Base-by-base conservation (phyloP, 1,284 basidiomycete genomes). In the Anthracocystis panici-leucophaei region DNA sequence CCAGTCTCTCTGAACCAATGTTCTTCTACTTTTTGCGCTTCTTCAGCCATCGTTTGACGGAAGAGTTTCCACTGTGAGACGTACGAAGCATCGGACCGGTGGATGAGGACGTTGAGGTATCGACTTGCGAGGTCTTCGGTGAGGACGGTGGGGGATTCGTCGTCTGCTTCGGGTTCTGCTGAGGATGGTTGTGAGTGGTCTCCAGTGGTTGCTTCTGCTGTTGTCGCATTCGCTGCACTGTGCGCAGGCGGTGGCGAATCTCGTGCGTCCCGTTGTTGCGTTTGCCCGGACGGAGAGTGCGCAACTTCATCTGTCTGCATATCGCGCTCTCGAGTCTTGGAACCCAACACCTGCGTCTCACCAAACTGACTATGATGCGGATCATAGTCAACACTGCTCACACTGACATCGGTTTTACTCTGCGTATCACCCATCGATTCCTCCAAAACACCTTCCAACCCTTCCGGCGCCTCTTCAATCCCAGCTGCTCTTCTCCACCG, bases 71-170 rank as follows among this genome's bases (percentile, higher is more conserved):
- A 76, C 68, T 72, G 68, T 11, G 61, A 25, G 1, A 54, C 49
- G 52, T 76, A 58, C 18, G 74, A 55, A 2, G 33, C 50, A 20
- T 59, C 18, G 12, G 55, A 52, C 0, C 74, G 60, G 25, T 76
- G 74, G 46, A 76, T 76, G 5, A 76, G 53, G 14, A 76, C 68
- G 51, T 76, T 76, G 55, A 76, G 51, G 45, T 72, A 76, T 16
- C 68, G 60, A 38, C 53, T 62, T 1, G 74, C 74, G 4, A 76
- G 56, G 31, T 68, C 58, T 48, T 72, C 65, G 16, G 68, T 62
- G 3, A 72, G 55, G 8, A 40, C 51, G 14, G 66, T 65, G 18
- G 56, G 35, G 14, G 12, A 31, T 0, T 20, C 25, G 5, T 62
- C 58, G 33, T 62, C 56, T n/a, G 56, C 62, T 3, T 53, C 67